Evolutionary conservation across 1,284 basidiomycete species (phyloP).

Genomic region (Microbotryum scabiosae): DNA sequence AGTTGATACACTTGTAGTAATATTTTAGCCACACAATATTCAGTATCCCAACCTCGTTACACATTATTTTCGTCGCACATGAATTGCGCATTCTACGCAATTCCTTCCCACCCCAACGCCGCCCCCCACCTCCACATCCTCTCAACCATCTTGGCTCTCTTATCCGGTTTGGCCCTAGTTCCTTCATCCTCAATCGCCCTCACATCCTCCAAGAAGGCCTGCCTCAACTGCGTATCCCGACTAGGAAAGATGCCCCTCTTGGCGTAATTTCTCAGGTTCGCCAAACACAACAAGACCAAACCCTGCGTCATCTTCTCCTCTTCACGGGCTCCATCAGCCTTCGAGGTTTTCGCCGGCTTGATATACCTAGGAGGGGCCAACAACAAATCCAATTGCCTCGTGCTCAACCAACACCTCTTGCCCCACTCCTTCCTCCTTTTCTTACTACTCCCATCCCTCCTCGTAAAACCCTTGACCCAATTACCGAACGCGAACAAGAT

Average conservation of each 20-base stretch:
- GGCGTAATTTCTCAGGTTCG: constrained; percentile 41
- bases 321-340: neutral
- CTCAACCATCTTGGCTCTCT: constrained; percentile 14
- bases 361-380: neutral
- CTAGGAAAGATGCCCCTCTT: constrained; percentile 32
- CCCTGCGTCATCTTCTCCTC: constrained; percentile 43
- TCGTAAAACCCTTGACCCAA: constrained; percentile 43
- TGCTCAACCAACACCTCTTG: constrained; percentile 39
- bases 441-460: constrained; percentile 26
- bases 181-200: constrained; percentile 22
- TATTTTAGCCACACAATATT: too few relatives aligned
- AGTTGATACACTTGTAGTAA: too few relatives aligned
- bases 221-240: constrained; percentile 46
- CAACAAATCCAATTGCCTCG: constrained; percentile 36
- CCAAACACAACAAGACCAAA: constrained; percentile 44
- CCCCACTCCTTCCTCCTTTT: constrained; percentile 40
- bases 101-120: constrained; percentile 10
- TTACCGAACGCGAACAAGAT: constrained; percentile 53
- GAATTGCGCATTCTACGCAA: too few relatives aligned
- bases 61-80: too few relatives aligned
- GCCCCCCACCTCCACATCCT: constrained; percentile 23
- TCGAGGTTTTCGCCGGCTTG: constrained; percentile 40
- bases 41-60: too few relatives aligned
- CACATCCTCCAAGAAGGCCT: constrained; percentile 78
- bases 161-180: constrained; percentile 5